Percentiles rank a stretch among this genome's conserved stretches.
Conservation (phyloP, 371 early-diverging fungal species). For the Mortierella sp. region DNA sequence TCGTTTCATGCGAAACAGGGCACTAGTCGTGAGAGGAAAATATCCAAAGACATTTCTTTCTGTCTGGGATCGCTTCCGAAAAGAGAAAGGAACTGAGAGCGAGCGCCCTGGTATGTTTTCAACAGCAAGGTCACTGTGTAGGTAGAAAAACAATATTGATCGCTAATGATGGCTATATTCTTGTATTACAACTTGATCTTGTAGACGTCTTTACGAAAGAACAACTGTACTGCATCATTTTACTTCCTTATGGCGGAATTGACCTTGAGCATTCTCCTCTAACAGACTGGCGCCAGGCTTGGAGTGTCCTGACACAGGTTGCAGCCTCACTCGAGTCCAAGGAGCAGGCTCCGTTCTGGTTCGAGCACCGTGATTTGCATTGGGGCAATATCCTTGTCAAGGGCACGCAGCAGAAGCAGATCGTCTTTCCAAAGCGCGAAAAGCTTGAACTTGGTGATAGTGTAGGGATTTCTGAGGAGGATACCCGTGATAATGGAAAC, state of each 20-base stretch:
- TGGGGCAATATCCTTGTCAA: slow-evolving; percentile 91
- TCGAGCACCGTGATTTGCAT: slow-evolving; percentile 91
- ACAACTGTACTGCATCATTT: slow-evolving; percentile 79
- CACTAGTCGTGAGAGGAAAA: slow-evolving; percentile 40
- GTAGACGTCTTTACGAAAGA: slow-evolving; percentile 53
- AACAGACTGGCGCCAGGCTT: slow-evolving; percentile 67
- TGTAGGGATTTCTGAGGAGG: background rate
- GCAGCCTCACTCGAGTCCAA: slow-evolving; percentile 70
- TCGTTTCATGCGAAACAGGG: slow-evolving; percentile 6
- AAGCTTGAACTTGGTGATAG: background rate
- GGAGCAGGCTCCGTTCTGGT: slow-evolving; percentile 67
- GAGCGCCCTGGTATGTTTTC: slow-evolving; percentile 63
- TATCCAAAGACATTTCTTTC: slow-evolving; percentile 70
- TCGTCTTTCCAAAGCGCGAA: slow-evolving; percentile 26
- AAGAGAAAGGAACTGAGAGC: slow-evolving; percentile 74
- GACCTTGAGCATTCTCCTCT: slow-evolving; percentile 72
- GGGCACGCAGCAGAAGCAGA: slow-evolving; percentile 29
- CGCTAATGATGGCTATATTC: background rate
- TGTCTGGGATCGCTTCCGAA: slow-evolving; percentile 78
- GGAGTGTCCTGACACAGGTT: slow-evolving; percentile 69
- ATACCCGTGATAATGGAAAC: background rate
- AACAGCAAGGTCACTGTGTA: background rate
- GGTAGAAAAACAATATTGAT: background rate
- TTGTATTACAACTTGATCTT: background rate
- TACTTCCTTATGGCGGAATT: slow-evolving; percentile 78